phyloP scores from a whole-genome alignment of 768 basidiomycete species.

The Naematelia aurantialba region DNA sequence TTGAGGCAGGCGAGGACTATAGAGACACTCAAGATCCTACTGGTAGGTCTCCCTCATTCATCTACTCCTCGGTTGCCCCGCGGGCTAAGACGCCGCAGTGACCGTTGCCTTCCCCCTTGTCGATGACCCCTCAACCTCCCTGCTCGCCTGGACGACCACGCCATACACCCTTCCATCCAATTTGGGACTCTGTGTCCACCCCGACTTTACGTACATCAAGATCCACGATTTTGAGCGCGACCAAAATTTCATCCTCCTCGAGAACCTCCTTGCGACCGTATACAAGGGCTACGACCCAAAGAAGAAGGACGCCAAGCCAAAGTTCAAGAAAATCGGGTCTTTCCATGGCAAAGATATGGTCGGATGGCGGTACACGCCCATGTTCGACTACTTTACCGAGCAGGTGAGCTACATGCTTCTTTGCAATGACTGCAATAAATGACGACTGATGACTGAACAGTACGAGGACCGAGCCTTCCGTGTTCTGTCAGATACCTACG shows the following conservation, averaged over 20 bases:
- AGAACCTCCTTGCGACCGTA: conserved; percentile 74
- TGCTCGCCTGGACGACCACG: conserved; percentile 98
- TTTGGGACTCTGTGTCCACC: conserved; percentile 90
- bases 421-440: not conserved
- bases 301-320: conserved; percentile 71
- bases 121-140: conserved; percentile 81
- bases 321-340: conserved; percentile 82
- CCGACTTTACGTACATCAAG: conserved; percentile 92
- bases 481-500: conserved; percentile 85
- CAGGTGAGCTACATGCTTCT: conserved; percentile 57
- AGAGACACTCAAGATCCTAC: conserved; percentile 91
- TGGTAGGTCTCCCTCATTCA: conserved; percentile 54
- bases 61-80: not conserved
- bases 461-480: conserved; percentile 86
- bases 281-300: conserved; percentile 62
- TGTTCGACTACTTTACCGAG: conserved; percentile 96
- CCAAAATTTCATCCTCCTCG: conserved; percentile 86
- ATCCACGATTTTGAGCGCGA: conserved; percentile 84
- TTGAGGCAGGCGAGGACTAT: conserved; percentile 90
- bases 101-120: conserved; percentile 90
- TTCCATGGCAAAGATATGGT: conserved; percentile 91
- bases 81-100: conserved; percentile 55
- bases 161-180: conserved; percentile 98
- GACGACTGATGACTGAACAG: conserved; percentile 52
- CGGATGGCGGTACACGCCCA: conserved; percentile 88